Conservation (phyloP, 495 filamentous ascomycete species). For the Amniculicola lignicola region DNA sequence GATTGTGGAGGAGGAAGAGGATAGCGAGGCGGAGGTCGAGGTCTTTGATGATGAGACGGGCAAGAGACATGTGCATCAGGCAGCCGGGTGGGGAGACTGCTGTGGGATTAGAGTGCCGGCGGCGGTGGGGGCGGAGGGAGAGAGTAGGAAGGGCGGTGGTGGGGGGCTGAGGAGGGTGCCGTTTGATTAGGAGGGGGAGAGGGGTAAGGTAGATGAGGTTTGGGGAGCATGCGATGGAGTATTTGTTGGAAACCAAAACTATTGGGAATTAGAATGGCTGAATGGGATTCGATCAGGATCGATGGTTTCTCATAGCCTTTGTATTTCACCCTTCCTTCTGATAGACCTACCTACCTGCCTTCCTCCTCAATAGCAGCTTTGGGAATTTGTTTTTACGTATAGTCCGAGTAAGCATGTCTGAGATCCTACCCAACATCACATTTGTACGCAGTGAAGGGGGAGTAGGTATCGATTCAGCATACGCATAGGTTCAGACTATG, state of each 20-base stretch:
- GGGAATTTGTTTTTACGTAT: no score
- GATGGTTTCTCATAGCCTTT: no score
- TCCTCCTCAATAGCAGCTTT: no score
- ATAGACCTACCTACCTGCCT: no score
- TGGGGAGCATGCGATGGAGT: slow-evolving; percentile 3
- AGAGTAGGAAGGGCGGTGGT: slow-evolving; percentile 71
- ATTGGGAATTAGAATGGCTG: no score
- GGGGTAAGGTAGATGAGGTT: no score
- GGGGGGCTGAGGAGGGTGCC: slow-evolving; percentile 77
- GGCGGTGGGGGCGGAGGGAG: slow-evolving; percentile 80
- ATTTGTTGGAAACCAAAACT: background rate
- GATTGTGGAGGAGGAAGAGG: slow-evolving; percentile 44
- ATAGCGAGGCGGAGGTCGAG: slow-evolving; percentile 51
- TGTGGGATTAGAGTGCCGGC: slow-evolving; percentile 98
- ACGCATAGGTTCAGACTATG: no score
- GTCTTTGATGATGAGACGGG: slow-evolving; percentile 56
- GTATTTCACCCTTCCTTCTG: no score
- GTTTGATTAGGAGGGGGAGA: slow-evolving; percentile 63
- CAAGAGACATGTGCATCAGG: slow-evolving; percentile 65
- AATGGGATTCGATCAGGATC: no score
- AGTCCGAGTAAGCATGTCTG: no score
- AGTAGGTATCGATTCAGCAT: no score
- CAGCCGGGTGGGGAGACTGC: slow-evolving; percentile 86
- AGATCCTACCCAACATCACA: background rate
- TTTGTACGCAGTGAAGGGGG: no score